Evolutionary conservation across 176 grass and related monocot species (phyloP).

Genomic region (Metroxylon sagu): DNA sequence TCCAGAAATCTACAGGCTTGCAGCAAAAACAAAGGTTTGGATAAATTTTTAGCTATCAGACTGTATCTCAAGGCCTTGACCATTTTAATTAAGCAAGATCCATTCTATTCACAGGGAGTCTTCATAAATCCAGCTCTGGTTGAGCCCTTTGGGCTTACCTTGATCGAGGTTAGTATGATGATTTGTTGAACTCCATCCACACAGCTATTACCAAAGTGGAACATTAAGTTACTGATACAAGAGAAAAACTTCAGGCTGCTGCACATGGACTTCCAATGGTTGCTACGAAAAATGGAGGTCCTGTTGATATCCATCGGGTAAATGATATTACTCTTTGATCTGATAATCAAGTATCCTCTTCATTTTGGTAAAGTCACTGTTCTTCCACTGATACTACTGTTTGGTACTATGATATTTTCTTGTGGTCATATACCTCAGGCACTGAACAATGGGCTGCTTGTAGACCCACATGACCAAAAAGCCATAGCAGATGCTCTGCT

Average conservation of each 20-base stretch:
- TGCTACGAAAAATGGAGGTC: conserved; percentile 20
- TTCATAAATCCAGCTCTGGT: conserved; percentile 21
- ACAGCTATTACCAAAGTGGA: too few species aligned
- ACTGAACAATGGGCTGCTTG: conserved; percentile 78
- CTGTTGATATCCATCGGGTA: conserved; percentile 19
- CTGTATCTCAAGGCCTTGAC: too few species aligned
- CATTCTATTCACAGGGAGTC: conserved; percentile 8
- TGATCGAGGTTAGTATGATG: conserved; percentile 16
- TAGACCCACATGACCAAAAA: conserved; percentile 75
- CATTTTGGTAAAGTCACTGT: too few species aligned
- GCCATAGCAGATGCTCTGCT: conserved; percentile 74
- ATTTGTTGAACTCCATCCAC: too few species aligned
- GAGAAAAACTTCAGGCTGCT: not conserved
- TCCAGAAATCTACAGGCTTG: conserved; percentile 79
- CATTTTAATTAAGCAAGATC: too few species aligned
- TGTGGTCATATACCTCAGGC: conserved; percentile 30
- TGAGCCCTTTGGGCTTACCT: conserved; percentile 21
- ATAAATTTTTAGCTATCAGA: too few species aligned
- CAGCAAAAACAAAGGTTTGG: conserved; percentile 68
- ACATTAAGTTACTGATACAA: too few species aligned
- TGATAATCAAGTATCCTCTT: too few species aligned
- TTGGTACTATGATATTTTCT: too few species aligned
- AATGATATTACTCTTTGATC: too few species aligned
- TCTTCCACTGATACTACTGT: too few species aligned
- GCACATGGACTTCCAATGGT: conserved; percentile 17